These are phyloP conservation scores for Epichloe elymi DNA, from an alignment of 2,329 filamentous ascomycete genomes.

Conservation along the genomic window DNA sequence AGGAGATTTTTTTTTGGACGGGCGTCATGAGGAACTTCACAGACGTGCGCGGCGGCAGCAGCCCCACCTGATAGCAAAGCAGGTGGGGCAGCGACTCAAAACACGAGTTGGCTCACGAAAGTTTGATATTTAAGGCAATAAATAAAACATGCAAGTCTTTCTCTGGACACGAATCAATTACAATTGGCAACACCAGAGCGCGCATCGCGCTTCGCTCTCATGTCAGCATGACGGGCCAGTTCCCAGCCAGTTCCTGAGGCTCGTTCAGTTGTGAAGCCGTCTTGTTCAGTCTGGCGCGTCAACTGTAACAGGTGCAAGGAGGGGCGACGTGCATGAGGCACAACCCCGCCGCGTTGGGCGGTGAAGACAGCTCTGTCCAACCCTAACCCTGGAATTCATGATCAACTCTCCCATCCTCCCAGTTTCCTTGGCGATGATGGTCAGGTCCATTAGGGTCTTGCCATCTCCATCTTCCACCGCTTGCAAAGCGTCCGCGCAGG, in stretches of 20 bases:
- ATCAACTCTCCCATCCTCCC: too few relatives aligned
- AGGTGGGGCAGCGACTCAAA: not conserved
- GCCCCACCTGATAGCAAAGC: not conserved
- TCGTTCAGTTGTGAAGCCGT: not conserved
- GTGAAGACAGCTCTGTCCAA: not conserved
- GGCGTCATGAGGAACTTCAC: not conserved
- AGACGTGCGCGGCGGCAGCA: not conserved
- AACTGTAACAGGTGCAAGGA: not conserved
- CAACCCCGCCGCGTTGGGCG: not conserved
- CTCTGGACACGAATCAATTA: too few relatives aligned
- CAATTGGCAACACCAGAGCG: too few relatives aligned
- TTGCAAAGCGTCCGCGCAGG: too few relatives aligned
- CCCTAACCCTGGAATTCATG: too few relatives aligned
- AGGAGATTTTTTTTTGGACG: not conserved
- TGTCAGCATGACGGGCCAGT: too few relatives aligned
- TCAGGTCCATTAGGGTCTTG: too few relatives aligned
- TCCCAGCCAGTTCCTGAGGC: too few relatives aligned
- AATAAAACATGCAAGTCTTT: not conserved
- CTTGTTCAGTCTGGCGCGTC: too few relatives aligned
- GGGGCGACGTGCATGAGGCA: not conserved
- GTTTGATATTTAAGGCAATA: not conserved
- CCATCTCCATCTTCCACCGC: too few relatives aligned
- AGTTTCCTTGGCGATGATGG: too few relatives aligned
- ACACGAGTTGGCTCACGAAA: not conserved
- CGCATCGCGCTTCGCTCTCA: too few relatives aligned